Evolutionary conservation across 2,329 filamentous ascomycete genomes (phyloP), one percentile per base, ranked within the genome.

Genomic region (Orbilia quercus): DNA sequence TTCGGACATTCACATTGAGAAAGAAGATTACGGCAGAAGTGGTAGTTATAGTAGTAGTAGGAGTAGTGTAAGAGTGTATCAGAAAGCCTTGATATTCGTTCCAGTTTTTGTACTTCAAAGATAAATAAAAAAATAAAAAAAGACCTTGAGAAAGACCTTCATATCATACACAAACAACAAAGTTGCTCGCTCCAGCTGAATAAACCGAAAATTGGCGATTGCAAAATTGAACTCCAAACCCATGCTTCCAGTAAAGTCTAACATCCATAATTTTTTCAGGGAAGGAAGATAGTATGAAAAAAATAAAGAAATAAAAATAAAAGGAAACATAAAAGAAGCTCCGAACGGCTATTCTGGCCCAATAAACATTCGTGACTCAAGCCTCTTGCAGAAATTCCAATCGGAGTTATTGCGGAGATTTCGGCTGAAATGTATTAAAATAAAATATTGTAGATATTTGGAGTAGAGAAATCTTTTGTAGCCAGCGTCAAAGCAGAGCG

Each of bases 151-250:
- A 55, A 34, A 55, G 20, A 62, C 55, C 55, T 47, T 66, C 36
- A 31, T 72, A 72, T 72, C 67, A 72, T 72, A 65, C 67, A 72
- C 25, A 58, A 72, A 45, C 23, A 72, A 45, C 23, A 57, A 63
- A 31, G 31, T 64, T 40, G 51, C 67, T 64, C 67, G 59, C 67
- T 65, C 65, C 66, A 63, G 53, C 67, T 47, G 48, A 59, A 54
- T 44, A 72, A 72, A 64, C 45, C 54, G 67, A 72, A 64, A 34
- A 53, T 44, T 45, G 48, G 47, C 45, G 50, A 64, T 65, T 59
- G 57, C 59, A 72, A 72, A 51, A 20, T 55, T 64, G 51, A 72
- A 72, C 67, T 59, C 58, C 67, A 72, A 72, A 65, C 44, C 67
- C 59, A 71, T 71, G 66, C 66, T 62, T 55, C 57, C 66, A 47